Base-by-base conservation (phyloP, 306 rosid genomes). In the Malus asiatica region DNA sequence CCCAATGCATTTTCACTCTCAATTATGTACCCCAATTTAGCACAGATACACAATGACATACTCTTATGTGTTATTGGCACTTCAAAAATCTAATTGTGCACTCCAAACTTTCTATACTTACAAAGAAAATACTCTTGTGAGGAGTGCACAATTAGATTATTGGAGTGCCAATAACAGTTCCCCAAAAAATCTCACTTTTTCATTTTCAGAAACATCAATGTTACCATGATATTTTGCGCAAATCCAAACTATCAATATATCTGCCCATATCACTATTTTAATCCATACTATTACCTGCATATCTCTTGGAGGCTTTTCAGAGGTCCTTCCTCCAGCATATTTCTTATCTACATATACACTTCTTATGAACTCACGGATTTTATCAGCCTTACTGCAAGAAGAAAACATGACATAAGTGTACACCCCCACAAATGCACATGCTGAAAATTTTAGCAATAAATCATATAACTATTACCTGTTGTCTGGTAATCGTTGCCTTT, bases 281-380 rank as follows among this genome's bases (percentile, higher is more conserved):
- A 27, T 61, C 38, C 48, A 58, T 40, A 18, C 70, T 76, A 85
- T 79, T 89, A 64, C 98, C 97, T 93, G 98, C 74, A 77, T 55
- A 79, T 91, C 96, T 88, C 90, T 90, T 15, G 97, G 98, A 75
- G 98, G 97, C 79, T 81, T 93, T 55, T 86, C 93, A 22, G 84
- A 77, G 35, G 88, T 79, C 86, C 78, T 91, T 79, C 79, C 89
- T 66, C 87, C 96, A 65, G 90, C 87, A 79, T 88, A 93, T 85
- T 77, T 86, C 86, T 80, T 81, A 69, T 91, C 94, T 15, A 86
- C 91, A 72, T 93, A 93, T 32, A 90, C 97, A 87, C 70, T 86
- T 85, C 38, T 91, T 72, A 93, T 90, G 76, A 93, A 93, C 66
- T 90, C 92, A 73, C 97, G 91, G 73, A 93, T 85, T 81, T 90